Evolutionary conservation across 768 basidiomycete genomes (phyloP).

Genomic region (Russula ochroleuca): DNA sequence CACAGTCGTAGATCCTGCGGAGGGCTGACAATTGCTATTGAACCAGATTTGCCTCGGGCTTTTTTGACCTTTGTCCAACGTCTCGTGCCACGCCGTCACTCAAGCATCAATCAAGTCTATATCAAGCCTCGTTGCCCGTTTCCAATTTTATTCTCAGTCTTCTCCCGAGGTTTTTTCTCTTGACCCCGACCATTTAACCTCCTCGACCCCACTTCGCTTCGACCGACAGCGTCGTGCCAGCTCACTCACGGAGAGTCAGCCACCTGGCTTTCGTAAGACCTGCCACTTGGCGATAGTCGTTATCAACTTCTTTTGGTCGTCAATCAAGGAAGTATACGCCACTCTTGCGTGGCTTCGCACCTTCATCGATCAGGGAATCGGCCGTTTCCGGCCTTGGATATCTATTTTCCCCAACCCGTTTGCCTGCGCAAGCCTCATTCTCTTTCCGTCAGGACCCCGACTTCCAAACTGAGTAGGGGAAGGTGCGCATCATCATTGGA

Average conservation of each 20-base stretch:
- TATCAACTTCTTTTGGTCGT: conserved; percentile 15
- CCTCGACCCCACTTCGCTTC: background rate
- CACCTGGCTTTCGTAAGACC: conserved; percentile 18
- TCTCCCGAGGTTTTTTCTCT: conserved; percentile 1
- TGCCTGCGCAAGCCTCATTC: conserved; percentile 7
- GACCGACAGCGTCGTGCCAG: conserved; percentile 11
- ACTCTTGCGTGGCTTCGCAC: background rate
- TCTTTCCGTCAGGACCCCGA: conserved; percentile 10
- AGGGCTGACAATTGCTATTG: conserved; percentile 2
- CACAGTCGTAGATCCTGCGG: background rate
- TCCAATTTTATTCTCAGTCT: conserved; percentile 1
- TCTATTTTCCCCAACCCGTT: background rate
- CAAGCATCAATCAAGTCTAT: conserved; percentile 15
- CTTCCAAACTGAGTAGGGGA: conserved; percentile 12
- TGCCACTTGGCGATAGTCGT: conserved; percentile 6
- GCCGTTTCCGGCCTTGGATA: conserved; percentile 3
- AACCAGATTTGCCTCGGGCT: background rate
- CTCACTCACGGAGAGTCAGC: conserved; percentile 22
- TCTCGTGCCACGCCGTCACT: conserved; percentile 3
- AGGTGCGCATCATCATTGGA: conserved; percentile 16
- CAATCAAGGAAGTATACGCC: conserved; percentile 6
- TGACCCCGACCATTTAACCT: conserved; percentile 3
- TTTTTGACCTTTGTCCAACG: background rate
- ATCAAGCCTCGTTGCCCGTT: conserved; percentile 15
- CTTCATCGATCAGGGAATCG: conserved; percentile 14